Evolutionary conservation across 2,329 filamentous ascomycete species (phyloP), one percentile per base, ranked within the genome.

Genomic region (Microdochium trichocladiopsis): DNA sequence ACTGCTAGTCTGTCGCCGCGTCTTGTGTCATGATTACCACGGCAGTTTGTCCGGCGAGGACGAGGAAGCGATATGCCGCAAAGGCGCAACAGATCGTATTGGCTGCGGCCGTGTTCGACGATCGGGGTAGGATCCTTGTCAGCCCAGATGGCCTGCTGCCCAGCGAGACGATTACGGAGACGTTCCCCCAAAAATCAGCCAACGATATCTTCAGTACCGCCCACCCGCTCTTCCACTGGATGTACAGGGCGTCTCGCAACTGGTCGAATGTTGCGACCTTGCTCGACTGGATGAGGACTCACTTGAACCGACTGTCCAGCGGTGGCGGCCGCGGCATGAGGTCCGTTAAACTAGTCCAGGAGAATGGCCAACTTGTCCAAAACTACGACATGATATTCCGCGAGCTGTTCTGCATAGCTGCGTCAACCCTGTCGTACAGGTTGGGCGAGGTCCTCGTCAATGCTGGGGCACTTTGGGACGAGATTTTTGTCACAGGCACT

Each of bases 181-280:
- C 78, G 50, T 83, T 82, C 63, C 68, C 80, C 45, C 78, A 80
- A 58, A 70, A 69, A 59, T 83, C 82, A 48, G 81, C 84, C 54
- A 78, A 83, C 52, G 83, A 87, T 52, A 79, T 85, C 28, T 84
- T 88, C 59, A 79, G 79, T 45, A 76, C 77, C 33, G 76, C 78
- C 4, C 84, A 88, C 62, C 77, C 82, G 0, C 80, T 84, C 2
- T 87, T 86, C 63, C 75, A 84, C 16, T 88, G 85, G 84, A 77
- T 86, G 21, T 87, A 80, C 59, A 73, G 82, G 49, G 80, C 85
- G 14, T 81, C 81, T 21, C 74, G 77, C 50, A 78, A 86, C 58
- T 88, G 84, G 84, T 61, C 65, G 2, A 71, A 76, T 9, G 70
- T 88, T 5, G 70, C 71, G 52, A 78, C 81, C 43, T 67, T 86